Evolutionary conservation across 2,329 filamentous ascomycete genomes (phyloP).

Genomic region (Phoma herbarum): DNA sequence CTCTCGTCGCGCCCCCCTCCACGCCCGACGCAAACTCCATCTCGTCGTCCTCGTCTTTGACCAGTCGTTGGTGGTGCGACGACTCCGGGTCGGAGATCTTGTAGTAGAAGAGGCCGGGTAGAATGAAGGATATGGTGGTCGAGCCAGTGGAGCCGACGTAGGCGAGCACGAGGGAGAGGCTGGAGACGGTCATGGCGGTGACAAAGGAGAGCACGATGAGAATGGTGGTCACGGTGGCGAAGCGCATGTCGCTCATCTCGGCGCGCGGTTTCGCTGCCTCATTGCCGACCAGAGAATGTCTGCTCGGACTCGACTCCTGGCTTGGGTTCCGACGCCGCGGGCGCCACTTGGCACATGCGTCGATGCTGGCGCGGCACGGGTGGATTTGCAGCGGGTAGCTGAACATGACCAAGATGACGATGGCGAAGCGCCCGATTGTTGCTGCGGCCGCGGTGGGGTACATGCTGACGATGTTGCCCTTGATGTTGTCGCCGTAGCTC

Average conservation of each 20-base stretch:
- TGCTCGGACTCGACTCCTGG: conserved; percentile 50
- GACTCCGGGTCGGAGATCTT: conserved; percentile 94
- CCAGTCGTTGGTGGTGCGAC: conserved; percentile 81
- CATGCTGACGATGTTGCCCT: conserved; percentile 88
- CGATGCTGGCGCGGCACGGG: conserved; percentile 92
- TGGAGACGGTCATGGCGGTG: conserved; percentile 89
- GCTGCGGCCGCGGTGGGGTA: conserved; percentile 76
- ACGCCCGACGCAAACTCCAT: conserved; percentile 66
- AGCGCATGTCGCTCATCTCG: conserved; percentile 84
- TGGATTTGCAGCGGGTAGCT: conserved; percentile 96
- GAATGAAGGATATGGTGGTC: conserved; percentile 95
- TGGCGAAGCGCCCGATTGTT: conserved; percentile 92
- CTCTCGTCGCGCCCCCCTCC: conserved; percentile 52
- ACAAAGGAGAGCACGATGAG: conserved; percentile 87
- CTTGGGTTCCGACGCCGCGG: conserved; percentile 56
- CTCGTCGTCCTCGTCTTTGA: conserved; percentile 92
- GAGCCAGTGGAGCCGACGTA: conserved; percentile 95
- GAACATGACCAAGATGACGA: conserved; percentile 95
- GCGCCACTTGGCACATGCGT: conserved; percentile 93
- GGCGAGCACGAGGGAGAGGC: conserved; percentile 87
- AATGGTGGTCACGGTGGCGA: conserved; percentile 85
- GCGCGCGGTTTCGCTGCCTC: conserved; percentile 44
- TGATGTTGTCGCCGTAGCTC: conserved; percentile 89
- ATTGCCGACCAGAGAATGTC: conserved; percentile 56
- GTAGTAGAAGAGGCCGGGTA: conserved; percentile 97